Evolutionary conservation across 495 filamentous ascomycete species (phyloP).

Genomic region (Cenococcum geophilum): DNA sequence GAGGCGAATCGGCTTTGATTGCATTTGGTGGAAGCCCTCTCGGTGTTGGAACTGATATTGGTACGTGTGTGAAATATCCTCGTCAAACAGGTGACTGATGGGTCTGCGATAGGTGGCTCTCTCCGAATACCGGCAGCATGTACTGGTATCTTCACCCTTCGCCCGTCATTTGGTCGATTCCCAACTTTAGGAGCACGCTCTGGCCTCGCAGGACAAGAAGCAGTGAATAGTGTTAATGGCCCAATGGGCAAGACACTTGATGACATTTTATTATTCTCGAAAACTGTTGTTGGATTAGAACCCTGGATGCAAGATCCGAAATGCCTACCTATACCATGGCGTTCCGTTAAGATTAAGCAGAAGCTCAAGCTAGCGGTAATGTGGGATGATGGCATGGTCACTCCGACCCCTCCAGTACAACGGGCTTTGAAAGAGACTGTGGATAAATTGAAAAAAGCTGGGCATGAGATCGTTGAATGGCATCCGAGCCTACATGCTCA

Average conservation of each 20-base stretch:
- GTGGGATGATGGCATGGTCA: slow-evolving; percentile 28
- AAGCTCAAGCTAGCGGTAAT: slow-evolving; percentile 32
- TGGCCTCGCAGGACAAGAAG: slow-evolving; percentile 37
- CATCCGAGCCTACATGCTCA: slow-evolving; percentile 24
- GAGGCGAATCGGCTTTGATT: slow-evolving; percentile 42
- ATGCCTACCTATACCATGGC: slow-evolving; percentile 50
- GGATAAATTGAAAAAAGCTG: slow-evolving; percentile 25
- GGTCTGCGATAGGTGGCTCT: slow-evolving; percentile 16
- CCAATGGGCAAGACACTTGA: slow-evolving; percentile 47
- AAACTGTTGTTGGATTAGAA: slow-evolving; percentile 46
- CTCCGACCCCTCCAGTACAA: slow-evolving; percentile 25
- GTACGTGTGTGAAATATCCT: background rate
- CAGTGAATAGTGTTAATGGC: slow-evolving; percentile 48
- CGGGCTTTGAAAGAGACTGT: slow-evolving; percentile 25
- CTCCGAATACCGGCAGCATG: slow-evolving; percentile 38
- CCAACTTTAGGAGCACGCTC: slow-evolving; percentile 28
- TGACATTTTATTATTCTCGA: slow-evolving; percentile 47
- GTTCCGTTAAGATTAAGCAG: slow-evolving; percentile 35
- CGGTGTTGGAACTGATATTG: slow-evolving; percentile 44
- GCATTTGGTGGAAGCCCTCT: slow-evolving; percentile 38
- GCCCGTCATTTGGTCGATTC: slow-evolving; percentile 34
- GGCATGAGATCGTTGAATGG: slow-evolving; percentile 34
- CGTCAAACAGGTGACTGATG: background rate
- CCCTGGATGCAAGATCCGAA: slow-evolving; percentile 46
- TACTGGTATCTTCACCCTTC: slow-evolving; percentile 37